These are phyloP conservation scores for Pleurotus salmoneostramineus DNA, from an alignment of 768 basidiomycete genomes.

Conservation along the genomic window DNA sequence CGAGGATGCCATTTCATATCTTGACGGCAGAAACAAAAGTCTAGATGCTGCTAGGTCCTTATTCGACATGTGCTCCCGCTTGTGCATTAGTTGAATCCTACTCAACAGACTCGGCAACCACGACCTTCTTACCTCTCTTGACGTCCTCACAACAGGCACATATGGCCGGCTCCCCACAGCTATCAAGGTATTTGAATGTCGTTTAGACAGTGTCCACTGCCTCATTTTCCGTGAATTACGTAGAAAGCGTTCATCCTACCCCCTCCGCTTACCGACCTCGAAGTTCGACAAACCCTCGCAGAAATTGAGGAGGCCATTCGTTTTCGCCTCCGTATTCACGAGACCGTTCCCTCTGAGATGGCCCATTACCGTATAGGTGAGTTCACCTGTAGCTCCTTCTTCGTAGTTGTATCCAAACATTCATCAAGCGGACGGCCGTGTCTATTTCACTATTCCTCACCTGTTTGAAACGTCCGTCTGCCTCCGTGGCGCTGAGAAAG, in stretches of 20 bases:
- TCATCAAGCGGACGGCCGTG: conserved; percentile 68
- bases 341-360: conserved; percentile 84
- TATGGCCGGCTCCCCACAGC: conserved; percentile 79
- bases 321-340: conserved; percentile 73
- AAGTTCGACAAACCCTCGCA: conserved; percentile 60
- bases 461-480: conserved; percentile 75
- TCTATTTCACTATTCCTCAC: conserved; percentile 66
- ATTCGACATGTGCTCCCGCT: not conserved
- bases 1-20: conserved; percentile 56
- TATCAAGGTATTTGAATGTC: conserved; percentile 58
- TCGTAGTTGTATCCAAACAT: conserved; percentile 12
- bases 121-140: conserved; percentile 87
- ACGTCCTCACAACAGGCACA: conserved; percentile 83
- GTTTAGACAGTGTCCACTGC: not conserved
- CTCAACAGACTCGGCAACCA: conserved; percentile 79
- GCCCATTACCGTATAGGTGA: conserved; percentile 61
- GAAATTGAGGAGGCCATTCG: conserved; percentile 78
- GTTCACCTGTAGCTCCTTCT: not conserved
- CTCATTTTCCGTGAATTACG: conserved; percentile 6
- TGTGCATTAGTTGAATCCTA: conserved; percentile 3
- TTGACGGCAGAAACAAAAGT: conserved; percentile 63
- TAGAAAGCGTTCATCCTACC: conserved; percentile 72
- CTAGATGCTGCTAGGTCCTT: conserved; percentile 76
- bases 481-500: conserved; percentile 61
- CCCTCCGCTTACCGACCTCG: conserved; percentile 59